These are phyloP conservation scores for Solanum ahanhuiri DNA, from an alignment of 257 asterid genomes.

Conservation along the genomic window DNA sequence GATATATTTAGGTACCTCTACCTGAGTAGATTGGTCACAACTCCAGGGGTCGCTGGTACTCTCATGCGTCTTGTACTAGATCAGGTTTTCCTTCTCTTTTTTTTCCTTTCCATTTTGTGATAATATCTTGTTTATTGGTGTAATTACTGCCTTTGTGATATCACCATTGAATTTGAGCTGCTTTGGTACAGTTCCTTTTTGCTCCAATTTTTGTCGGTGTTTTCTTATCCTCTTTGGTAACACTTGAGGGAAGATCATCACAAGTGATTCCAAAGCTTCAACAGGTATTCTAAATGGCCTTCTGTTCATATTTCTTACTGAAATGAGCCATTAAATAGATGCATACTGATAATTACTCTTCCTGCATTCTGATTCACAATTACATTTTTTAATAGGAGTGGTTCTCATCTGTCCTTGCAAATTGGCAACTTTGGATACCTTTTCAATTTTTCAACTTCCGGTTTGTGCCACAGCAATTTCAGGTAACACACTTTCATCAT, in stretches of 20 bases:
- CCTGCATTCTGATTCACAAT: background rate
- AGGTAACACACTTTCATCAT: conserved; percentile 28
- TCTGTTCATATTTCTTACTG: background rate
- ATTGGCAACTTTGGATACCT: conserved; percentile 98
- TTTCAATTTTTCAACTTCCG: conserved; percentile 89
- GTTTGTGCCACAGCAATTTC: conserved; percentile 93
- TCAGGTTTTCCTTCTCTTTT: conserved; percentile 38
- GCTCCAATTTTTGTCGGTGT: conserved; percentile 63
- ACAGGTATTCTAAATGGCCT: conserved; percentile 39
- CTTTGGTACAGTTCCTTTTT: conserved; percentile 51
- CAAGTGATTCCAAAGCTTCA: conserved; percentile 58
- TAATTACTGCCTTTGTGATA: background rate
- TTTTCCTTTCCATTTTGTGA: background rate
- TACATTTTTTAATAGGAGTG: conserved; percentile 45
- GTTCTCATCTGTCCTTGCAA: conserved; percentile 83
- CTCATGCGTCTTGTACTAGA: conserved; percentile 62
- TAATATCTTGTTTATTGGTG: background rate
- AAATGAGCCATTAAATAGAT: background rate
- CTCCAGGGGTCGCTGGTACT: conserved; percentile 67
- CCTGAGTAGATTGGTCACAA: conserved; percentile 59
- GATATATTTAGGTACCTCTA: conserved; percentile 48
- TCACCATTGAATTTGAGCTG: background rate
- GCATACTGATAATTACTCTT: background rate
- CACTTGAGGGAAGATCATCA: conserved; percentile 58
- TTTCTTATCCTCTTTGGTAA: conserved; percentile 45